Conservation (phyloP, 768 basidiomycete species). For the Mycena floridula region DNA sequence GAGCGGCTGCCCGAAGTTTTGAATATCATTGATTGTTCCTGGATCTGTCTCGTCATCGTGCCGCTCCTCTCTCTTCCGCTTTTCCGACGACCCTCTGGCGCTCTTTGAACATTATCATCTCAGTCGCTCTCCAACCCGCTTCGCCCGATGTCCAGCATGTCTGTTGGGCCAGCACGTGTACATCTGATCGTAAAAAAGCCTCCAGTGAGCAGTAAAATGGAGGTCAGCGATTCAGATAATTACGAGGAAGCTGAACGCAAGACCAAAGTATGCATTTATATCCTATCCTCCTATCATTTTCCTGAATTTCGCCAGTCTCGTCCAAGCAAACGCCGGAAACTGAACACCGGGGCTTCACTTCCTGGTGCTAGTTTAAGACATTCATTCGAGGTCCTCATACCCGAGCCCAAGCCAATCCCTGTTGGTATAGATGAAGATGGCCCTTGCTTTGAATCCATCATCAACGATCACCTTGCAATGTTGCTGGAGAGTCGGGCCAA, state of each 20-base stretch:
- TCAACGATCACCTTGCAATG: background rate
- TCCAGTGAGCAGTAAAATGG: too few relatives aligned
- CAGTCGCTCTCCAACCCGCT: too few relatives aligned
- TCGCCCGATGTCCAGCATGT: too few relatives aligned
- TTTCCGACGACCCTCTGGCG: background rate
- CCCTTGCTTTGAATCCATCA: background rate
- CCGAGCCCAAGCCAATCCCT: background rate
- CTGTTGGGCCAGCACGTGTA: too few relatives aligned
- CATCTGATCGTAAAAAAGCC: too few relatives aligned
- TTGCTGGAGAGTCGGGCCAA: background rate
- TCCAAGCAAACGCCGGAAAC: background rate
- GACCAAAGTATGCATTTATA: too few relatives aligned
- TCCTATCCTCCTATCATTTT: background rate
- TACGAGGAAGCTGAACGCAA: too few relatives aligned
- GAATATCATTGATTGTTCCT: background rate
- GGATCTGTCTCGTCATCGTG: background rate
- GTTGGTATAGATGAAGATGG: background rate
- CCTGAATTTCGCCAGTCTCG: background rate
- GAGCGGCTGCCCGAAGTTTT: background rate
- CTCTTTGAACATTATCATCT: too few relatives aligned
- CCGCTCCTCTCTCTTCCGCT: background rate
- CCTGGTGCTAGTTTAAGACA: too few relatives aligned
- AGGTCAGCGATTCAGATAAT: too few relatives aligned
- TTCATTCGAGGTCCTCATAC: too few relatives aligned
- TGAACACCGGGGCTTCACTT: background rate